Percentiles rank a stretch among this genome's conserved stretches.
phyloP scores from a whole-genome alignment of 2,329 filamentous ascomycete species.

The Reticulascus tulasneorum region DNA sequence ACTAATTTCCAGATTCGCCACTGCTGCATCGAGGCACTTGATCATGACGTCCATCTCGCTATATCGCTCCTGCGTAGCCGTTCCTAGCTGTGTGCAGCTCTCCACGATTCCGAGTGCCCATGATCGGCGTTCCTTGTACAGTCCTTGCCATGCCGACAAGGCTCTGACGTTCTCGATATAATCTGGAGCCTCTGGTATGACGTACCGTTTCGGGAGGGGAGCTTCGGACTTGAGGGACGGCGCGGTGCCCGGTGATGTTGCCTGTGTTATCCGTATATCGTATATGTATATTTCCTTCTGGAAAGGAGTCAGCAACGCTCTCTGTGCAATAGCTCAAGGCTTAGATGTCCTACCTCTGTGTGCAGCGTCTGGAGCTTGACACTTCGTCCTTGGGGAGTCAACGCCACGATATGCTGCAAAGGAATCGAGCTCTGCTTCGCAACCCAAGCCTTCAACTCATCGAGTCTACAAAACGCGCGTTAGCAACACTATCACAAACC shows the following conservation, averaged over 20 bases:
- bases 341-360: conserved; percentile 60
- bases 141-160: conserved; percentile 79
- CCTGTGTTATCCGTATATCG: conserved; percentile 70
- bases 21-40: conserved; percentile 76
- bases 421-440: conserved; percentile 70
- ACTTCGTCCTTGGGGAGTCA: conserved; percentile 81
- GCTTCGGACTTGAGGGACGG: conserved; percentile 43
- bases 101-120: conserved; percentile 74
- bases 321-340: neutral
- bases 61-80: conserved; percentile 60
- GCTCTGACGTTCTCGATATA: conserved; percentile 75
- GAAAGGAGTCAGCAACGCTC: conserved; percentile 8
- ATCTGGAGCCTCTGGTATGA: conserved; percentile 69
- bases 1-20: conserved; percentile 77
- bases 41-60: conserved; percentile 72
- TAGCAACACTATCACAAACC: neutral
- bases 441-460: conserved; percentile 82
- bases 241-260: conserved; percentile 42
- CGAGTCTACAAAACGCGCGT: conserved; percentile 54
- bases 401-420: conserved; percentile 74
- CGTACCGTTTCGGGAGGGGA: conserved; percentile 50
- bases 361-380: conserved; percentile 77
- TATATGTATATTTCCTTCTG: conserved; percentile 90
- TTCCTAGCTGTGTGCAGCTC: conserved; percentile 64
- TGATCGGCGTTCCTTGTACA: conserved; percentile 74